Evolutionary conservation across 768 basidiomycete species (phyloP).

Genomic region (Postia placenta): DNA sequence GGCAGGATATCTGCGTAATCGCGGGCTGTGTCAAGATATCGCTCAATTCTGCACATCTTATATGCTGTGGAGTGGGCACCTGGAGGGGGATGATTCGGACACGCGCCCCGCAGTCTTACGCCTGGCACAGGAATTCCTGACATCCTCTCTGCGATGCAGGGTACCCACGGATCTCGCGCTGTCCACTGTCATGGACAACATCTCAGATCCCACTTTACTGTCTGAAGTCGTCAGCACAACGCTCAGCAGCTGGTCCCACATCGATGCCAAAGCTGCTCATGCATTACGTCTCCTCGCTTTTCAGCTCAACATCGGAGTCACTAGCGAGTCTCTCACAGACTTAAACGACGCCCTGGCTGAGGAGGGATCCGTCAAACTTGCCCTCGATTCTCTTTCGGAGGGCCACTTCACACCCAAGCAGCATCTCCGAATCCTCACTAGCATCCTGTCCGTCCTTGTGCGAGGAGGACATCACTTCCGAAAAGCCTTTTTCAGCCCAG

Average conservation of each 20-base stretch:
- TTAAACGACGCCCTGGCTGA: not conserved
- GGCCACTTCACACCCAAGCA: not conserved
- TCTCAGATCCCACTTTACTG: constrained; percentile 2
- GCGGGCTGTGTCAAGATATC: constrained; percentile 6
- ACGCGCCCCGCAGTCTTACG: not conserved
- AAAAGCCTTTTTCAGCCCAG: not conserved
- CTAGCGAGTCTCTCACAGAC: not conserved
- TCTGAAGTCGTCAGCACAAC: constrained; percentile 4
- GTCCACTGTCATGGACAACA: constrained; percentile 9
- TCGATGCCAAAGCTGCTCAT: constrained; percentile 9
- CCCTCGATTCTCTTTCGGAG: not conserved
- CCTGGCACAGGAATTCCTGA: constrained; percentile 11
- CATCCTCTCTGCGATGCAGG: constrained; percentile 8
- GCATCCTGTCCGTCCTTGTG: constrained; percentile 3
- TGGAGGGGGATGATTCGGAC: not conserved
- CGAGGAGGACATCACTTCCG: not conserved
- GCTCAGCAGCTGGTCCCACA: not conserved
- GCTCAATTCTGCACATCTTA: not conserved
- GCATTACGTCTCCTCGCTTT: not conserved
- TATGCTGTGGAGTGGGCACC: constrained; percentile 5
- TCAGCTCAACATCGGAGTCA: not conserved
- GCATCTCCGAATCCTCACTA: not conserved
- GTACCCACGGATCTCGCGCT: constrained; percentile 9
- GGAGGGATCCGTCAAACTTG: not conserved
- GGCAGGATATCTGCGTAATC: constrained; percentile 11